Evolutionary conservation across 176 grass and related monocot species (phyloP), one percentile per base, ranked within the genome.

Genomic region (Puccinellia tenuiflora): DNA sequence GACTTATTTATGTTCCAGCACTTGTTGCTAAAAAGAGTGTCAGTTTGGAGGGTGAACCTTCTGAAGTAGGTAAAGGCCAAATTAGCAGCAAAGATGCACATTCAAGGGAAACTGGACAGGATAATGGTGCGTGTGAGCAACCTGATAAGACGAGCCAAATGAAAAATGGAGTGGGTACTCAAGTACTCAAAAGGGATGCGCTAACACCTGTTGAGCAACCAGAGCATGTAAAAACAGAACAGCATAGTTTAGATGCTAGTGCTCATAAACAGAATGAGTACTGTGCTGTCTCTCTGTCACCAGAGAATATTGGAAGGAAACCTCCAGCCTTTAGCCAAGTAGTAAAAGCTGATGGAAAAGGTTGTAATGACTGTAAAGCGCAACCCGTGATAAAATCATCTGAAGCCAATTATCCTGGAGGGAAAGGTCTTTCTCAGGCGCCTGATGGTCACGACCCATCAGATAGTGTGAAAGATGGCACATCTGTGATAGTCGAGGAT

Each of bases 1-100:
- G 70, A 29, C 74, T 65, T 43, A 57, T 84, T 28, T 94, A 84
- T 53, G 22, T 86, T 54, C 84, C 92, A 60, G 86, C 89, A 45
- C 51, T 87, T 85, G 66, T 94, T 69, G 35, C 82, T 68, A 84
- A 68, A 31, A 82, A 38, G 33, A 81, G 31, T 52, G 60, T 54
- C 30, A 57, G 20, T 72, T 51, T 30, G 47, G 76, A 42, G 33
- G 57, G 12, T 26, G 85, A 75, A 76, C 48, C 79, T 85, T 63
- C 33, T 37, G 82, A 77, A 80, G 83, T 60, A 33, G 77, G 29
- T 28, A 65, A 77, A 76, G 55, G 66, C 65, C 66, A 90, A 84
- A 52, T 63, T 37, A 79, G 48, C 74, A 86, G 33, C 52, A 88
- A 83, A 75, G 83, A 83, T 75, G 39, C 64, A 43, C 30, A 46